Percentiles rank a stretch among this genome's conserved stretches.
phyloP scores from a whole-genome alignment of 495 filamentous ascomycete species.

The Pseudevernia furfuracea region DNA sequence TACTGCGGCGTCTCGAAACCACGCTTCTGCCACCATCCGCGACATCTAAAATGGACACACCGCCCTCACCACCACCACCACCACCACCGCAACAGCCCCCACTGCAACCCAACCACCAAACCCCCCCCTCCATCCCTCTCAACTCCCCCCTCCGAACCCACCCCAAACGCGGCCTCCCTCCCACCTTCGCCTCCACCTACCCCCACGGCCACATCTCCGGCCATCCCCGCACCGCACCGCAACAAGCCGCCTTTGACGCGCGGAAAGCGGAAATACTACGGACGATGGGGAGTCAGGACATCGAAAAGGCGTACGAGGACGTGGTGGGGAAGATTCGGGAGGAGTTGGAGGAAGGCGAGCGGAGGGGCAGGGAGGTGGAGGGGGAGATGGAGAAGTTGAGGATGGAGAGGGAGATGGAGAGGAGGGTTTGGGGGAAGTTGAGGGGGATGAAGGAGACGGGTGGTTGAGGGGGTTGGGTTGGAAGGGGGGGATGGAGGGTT shows the following conservation, averaged over 20 bases:
- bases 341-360: conserved; percentile 19
- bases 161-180: conserved; percentile 22
- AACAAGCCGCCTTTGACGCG: conserved; percentile 17
- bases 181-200: conserved; percentile 19
- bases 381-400: conserved; percentile 22
- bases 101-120: neutral
- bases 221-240: conserved; percentile 15
- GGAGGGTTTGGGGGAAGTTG: conserved; percentile 23
- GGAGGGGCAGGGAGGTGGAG: conserved; percentile 18
- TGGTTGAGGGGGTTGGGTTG: neutral
- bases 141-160: conserved; percentile 18
- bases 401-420: conserved; percentile 25
- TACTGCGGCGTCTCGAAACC: neutral
- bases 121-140: conserved; percentile 10
- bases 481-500: neutral
- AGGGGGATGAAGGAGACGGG: conserved; percentile 14
- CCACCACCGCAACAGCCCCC: neutral
- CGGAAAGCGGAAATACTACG: conserved; percentile 20
- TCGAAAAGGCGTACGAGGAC: conserved; percentile 20
- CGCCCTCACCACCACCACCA: neutral
- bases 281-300: conserved; percentile 20
- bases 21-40: neutral
- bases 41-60: neutral
- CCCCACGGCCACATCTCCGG: conserved; percentile 22
- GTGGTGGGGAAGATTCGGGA: conserved; percentile 15